Evolutionary conservation across 495 filamentous ascomycete species (phyloP).

Genomic region (Articulospora tetracladia): DNA sequence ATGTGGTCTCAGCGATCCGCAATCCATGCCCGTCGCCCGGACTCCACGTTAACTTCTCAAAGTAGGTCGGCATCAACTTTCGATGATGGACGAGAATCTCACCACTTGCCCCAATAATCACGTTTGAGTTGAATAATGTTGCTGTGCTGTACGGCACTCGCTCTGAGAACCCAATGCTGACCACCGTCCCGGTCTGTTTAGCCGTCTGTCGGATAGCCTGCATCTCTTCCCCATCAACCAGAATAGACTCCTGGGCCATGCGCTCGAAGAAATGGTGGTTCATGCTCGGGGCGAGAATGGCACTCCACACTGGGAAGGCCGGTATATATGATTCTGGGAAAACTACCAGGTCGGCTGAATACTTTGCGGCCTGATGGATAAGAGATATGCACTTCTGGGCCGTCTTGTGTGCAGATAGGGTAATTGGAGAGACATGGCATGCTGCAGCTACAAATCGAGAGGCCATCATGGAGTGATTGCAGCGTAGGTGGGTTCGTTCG

Average conservation of each 20-base stretch:
- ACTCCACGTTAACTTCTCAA: slow-evolving; percentile 10
- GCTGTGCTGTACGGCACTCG: slow-evolving; percentile 7
- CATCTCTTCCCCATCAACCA: slow-evolving; percentile 7
- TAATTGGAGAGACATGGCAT: slow-evolving; percentile 7
- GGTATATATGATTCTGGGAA: slow-evolving; percentile 13
- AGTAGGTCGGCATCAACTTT: slow-evolving; percentile 10
- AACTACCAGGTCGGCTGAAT: slow-evolving; percentile 7
- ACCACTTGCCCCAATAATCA: slow-evolving; percentile 5
- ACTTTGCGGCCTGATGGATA: slow-evolving; percentile 3
- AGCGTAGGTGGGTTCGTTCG: no score
- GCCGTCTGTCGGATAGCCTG: slow-evolving; percentile 2
- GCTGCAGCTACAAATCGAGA: slow-evolving; percentile 3
- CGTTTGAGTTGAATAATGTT: slow-evolving; percentile 9
- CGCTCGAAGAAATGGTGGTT: slow-evolving; percentile 9
- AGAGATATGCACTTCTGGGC: slow-evolving; percentile 8
- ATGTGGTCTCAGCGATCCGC: slow-evolving; percentile 1
- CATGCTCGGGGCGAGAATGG: neutral
- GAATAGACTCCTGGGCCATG: slow-evolving; percentile 8
- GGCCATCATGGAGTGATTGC: neutral
- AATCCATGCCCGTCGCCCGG: slow-evolving; percentile 6
- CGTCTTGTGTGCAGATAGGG: slow-evolving; percentile 1
- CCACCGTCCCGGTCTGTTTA: slow-evolving; percentile 1
- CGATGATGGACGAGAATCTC: slow-evolving; percentile 11
- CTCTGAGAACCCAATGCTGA: slow-evolving; percentile 8
- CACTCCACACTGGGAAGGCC: slow-evolving; percentile 12